Conservation (phyloP, 805 yeast genomes). For the Wickerhamiella sergipiensis region DNA sequence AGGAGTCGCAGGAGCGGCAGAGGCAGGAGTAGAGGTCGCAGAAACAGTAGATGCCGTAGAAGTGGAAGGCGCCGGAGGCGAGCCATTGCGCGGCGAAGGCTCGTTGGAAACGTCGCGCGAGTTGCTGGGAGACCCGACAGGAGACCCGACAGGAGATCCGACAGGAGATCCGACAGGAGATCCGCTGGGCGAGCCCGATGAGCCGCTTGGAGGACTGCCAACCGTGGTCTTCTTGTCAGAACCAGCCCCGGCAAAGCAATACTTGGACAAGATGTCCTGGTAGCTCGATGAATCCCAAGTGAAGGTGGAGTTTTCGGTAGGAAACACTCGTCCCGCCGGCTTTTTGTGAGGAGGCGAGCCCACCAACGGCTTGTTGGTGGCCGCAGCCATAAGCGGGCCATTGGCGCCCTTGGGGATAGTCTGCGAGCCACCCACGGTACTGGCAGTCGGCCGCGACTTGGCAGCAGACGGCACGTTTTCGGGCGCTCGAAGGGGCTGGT, state of each 20-base stretch:
- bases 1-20: too few species aligned
- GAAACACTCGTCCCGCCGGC: slow-evolving; percentile 3
- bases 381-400: not conserved
- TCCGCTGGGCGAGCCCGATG: not conserved
- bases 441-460: not conserved
- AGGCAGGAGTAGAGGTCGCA: too few species aligned
- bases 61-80: not conserved
- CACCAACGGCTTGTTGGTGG: not conserved
- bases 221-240: not conserved
- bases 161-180: not conserved
- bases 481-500: slow-evolving; percentile 5
- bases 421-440: not conserved
- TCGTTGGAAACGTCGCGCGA: not conserved
- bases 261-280: slow-evolving; percentile 27
- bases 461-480: not conserved
- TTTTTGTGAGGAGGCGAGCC: not conserved
- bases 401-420: not conserved
- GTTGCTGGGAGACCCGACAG: too few species aligned
- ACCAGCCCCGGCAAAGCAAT: slow-evolving; percentile 21
- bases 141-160: not conserved
- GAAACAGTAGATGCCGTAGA: too few species aligned
- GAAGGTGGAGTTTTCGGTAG: not conserved
- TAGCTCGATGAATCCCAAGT: slow-evolving; percentile 26
- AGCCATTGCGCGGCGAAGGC: not conserved
- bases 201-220: not conserved